Conservation (phyloP, 495 filamentous ascomycete genomes). For the Poronia punctata region DNA sequence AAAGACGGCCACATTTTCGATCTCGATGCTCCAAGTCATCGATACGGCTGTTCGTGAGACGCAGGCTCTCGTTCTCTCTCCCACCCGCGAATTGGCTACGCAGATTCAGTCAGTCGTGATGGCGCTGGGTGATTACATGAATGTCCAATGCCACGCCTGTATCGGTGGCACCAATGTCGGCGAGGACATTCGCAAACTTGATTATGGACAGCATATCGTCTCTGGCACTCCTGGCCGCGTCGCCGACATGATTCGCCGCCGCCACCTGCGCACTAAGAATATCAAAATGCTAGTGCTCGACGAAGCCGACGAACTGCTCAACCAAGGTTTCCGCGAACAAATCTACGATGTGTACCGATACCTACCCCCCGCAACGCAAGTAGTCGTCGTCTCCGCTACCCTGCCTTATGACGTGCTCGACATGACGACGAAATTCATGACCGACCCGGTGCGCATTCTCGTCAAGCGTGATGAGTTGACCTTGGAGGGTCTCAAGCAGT, state of each 20-base stretch:
- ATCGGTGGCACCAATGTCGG: slow-evolving; percentile 97
- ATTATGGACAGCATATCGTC: slow-evolving; percentile 95
- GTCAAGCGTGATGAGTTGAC: slow-evolving; percentile 99
- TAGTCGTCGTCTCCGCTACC: slow-evolving; percentile 95
- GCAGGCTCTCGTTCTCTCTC: slow-evolving; percentile 94
- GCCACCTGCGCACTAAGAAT: slow-evolving; percentile 82
- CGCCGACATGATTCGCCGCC: slow-evolving; percentile 97
- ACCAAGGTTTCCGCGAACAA: slow-evolving; percentile 96
- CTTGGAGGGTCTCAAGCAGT: slow-evolving; percentile 96
- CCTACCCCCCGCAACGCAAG: slow-evolving; percentile 91
- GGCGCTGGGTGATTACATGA: slow-evolving; percentile 98
- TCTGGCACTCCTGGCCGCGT: slow-evolving; percentile 94
- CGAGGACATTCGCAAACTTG: slow-evolving; percentile 93
- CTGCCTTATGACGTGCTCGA: slow-evolving; percentile 97
- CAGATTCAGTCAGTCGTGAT: slow-evolving; percentile 98
- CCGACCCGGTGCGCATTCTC: slow-evolving; percentile 94
- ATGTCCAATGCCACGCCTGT: slow-evolving; percentile 96
- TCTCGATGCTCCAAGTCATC: slow-evolving; percentile 93
- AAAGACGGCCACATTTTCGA: slow-evolving; percentile 98
- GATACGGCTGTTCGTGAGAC: slow-evolving; percentile 77
- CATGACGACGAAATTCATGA: slow-evolving; percentile 99
- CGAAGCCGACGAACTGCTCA: slow-evolving; percentile 85
- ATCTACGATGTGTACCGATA: slow-evolving; percentile 99
- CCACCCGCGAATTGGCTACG: slow-evolving; percentile 93
- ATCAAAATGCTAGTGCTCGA: slow-evolving; percentile 99